Conservation (phyloP, 371 early-diverging fungal species). For the Pancytospora philotis region DNA sequence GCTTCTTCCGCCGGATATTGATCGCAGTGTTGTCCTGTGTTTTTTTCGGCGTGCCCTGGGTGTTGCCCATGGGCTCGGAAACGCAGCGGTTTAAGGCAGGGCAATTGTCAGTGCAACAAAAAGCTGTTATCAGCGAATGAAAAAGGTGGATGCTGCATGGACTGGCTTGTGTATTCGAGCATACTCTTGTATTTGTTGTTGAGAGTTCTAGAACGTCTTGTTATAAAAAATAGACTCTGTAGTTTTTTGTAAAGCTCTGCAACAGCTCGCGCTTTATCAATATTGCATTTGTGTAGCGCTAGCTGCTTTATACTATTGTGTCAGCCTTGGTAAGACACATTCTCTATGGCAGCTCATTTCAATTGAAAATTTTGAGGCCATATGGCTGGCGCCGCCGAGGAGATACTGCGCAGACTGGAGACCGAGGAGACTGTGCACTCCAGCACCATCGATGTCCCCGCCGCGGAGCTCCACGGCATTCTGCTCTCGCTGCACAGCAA, state of each 20-base stretch:
- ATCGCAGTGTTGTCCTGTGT: constrained; percentile 22
- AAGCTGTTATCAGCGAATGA: background rate
- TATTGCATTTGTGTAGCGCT: too few relatives aligned
- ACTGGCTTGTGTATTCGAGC: background rate
- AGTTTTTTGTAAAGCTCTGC: too few relatives aligned
- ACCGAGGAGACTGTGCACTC: constrained; percentile 5
- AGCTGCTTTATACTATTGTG: too few relatives aligned
- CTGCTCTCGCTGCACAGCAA: constrained; percentile 44
- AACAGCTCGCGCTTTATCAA: too few relatives aligned
- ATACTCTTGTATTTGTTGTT: background rate
- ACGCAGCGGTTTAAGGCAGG: background rate
- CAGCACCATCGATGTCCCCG: constrained; percentile 11
- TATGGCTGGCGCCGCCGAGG: background rate
- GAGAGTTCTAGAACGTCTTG: background rate
- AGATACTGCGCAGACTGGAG: constrained; percentile 9
- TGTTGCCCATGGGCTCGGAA: constrained; percentile 22
- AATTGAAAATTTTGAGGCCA: constrained; percentile 5
- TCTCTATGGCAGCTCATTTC: too few relatives aligned
- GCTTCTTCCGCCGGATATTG: constrained; percentile 38
- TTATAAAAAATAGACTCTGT: too few relatives aligned
- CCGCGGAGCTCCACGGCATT: constrained; percentile 37
- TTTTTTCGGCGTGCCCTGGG: constrained; percentile 2
- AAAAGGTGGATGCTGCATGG: background rate
- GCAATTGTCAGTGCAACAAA: background rate
- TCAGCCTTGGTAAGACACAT: too few relatives aligned